Evolutionary conservation across 169 alveolate genomes (phyloP), one percentile per base, ranked within the genome.

Genomic region (Toxoplasma gondii): DNA sequence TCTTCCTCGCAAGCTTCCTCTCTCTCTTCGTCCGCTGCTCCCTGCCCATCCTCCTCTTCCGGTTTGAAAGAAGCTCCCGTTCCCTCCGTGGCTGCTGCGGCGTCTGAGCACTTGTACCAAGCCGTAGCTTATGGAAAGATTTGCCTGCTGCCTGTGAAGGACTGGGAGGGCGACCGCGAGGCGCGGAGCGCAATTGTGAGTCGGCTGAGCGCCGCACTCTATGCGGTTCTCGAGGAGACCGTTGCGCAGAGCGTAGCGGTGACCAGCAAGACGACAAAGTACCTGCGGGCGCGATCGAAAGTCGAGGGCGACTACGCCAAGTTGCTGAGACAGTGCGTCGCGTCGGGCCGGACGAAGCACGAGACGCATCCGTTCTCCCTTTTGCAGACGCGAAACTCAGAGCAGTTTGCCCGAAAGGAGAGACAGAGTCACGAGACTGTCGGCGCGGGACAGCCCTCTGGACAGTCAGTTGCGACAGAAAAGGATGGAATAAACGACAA

Each of bases 91-190:
- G 29, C n/a, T 27, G 74, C 5, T 4, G 74, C 24, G 74, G 22
- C n/a, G n/a, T 16, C 74, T 1, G 74, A 64, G 74, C 74, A 17
- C 12, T 22, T 82, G 24, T 36, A 31, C 64, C 54, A 44, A 16
- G 90, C 90, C 22, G 67, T 82, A 12, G 90, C 90, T 0, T 41
- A 49, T 39, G 17, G 67, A 67, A 82, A 82, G 67, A 22, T 82
- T 39, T 24, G 53, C 31, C 67, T 82, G 53, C 64, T 82, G 67
- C 53, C 69, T 9, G 41, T 82, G 90, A 36, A 82, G 41, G 90
- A 82, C 34, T 82, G 90, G 90, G 90, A 82, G 67, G 90, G 41
- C 41, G 90, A 82, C 10, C 90, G 90, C 10, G 41, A 82, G 67
- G 90, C 90, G 69, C 90, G 90, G 90, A 41, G 67, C 41, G 41